Evolutionary conservation across 257 asterid genomes (phyloP).

Genomic region (Nicotiana tabacum): DNA sequence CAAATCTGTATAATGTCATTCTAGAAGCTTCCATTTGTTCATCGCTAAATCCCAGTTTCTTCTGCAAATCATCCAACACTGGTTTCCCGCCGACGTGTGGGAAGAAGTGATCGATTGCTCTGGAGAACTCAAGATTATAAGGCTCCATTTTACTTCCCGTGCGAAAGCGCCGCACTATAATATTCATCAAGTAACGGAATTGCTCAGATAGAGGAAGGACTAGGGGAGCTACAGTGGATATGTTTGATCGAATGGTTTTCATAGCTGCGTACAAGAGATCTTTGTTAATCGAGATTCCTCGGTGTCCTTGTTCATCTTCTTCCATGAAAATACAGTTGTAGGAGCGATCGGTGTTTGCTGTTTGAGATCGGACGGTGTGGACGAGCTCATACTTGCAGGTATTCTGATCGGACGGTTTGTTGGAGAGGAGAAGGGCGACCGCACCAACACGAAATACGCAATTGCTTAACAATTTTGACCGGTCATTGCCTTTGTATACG

Average conservation of each 20-base stretch:
- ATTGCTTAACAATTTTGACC: conserved; percentile 38
- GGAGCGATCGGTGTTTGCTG: conserved; percentile 34
- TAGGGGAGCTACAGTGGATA: conserved; percentile 37
- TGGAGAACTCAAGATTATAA: conserved; percentile 34
- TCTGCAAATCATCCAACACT: conserved; percentile 40
- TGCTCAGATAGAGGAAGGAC: conserved; percentile 42
- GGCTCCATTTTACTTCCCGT: conserved; percentile 26
- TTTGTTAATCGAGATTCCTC: conserved; percentile 27
- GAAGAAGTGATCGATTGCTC: conserved; percentile 36
- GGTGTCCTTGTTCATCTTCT: conserved; percentile 30
- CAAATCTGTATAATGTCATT: conserved; percentile 38
- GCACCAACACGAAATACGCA: conserved; percentile 49
- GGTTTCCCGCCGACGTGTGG: conserved; percentile 38
- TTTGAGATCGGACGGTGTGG: conserved; percentile 42
- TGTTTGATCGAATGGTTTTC: conserved; percentile 33
- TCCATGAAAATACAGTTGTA: conserved; percentile 36
- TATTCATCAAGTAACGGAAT: conserved; percentile 23
- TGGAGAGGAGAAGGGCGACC: conserved; percentile 38
- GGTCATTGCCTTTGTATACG: conserved; percentile 38
- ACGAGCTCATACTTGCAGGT: conserved; percentile 34
- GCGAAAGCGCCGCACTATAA: conserved; percentile 11
- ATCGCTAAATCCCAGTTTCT: conserved; percentile 24
- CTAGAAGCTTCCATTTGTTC: conserved; percentile 41
- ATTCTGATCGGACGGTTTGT: conserved; percentile 16
- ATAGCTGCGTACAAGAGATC: conserved; percentile 34